phyloP scores from a whole-genome alignment of 2,329 filamentous ascomycete species.

The Arthrobotrys pseudoclavata region DNA sequence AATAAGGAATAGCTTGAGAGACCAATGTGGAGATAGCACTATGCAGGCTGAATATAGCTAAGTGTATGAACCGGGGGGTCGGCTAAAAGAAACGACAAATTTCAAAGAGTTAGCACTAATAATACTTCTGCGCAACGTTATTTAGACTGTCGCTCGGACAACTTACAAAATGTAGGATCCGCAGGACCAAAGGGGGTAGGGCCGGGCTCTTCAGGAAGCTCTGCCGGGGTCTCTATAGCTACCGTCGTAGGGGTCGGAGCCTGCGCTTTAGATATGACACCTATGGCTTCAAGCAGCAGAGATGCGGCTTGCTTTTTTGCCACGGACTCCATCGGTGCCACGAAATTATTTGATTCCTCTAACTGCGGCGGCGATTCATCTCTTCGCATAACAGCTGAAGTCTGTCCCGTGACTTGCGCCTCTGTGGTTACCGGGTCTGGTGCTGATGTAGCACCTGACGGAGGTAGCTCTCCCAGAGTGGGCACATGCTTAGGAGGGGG shows the following conservation, averaged over 20 bases:
- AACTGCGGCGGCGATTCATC: not conserved
- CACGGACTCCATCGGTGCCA: not conserved
- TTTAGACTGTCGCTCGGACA: not conserved
- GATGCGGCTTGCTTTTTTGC: not conserved
- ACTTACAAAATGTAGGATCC: constrained; percentile 6
- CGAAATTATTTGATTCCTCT: not conserved
- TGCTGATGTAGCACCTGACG: not conserved
- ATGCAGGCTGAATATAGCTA: not conserved
- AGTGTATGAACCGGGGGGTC: not conserved
- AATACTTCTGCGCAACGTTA: not conserved
- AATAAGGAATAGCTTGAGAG: not conserved
- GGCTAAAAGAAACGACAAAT: not conserved
- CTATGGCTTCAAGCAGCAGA: not conserved
- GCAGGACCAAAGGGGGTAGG: not conserved
- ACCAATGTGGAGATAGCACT: not conserved
- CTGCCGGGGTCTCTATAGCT: not conserved
- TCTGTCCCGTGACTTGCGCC: not conserved
- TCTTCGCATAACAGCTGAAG: not conserved
- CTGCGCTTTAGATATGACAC: not conserved
- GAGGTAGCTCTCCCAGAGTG: not conserved
- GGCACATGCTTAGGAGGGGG: not conserved
- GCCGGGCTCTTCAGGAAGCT: not conserved
- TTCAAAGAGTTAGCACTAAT: not conserved
- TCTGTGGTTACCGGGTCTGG: not conserved
- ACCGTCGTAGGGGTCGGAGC: not conserved